Conservation (phyloP, 768 basidiomycete species). For the Tulasnella sp. region DNA sequence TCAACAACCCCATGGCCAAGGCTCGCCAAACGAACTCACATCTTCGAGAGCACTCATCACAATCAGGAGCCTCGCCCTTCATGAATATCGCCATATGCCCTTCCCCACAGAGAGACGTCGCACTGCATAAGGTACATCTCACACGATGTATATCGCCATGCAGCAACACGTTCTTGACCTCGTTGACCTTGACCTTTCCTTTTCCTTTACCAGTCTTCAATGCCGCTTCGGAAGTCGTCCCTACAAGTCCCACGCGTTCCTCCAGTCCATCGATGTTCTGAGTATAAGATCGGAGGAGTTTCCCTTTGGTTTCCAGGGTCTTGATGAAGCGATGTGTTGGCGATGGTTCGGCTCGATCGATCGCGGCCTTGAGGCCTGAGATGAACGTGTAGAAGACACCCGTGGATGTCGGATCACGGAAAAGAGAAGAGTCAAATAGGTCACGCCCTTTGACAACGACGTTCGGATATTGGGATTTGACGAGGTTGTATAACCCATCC, state of each 20-base stretch:
- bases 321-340: constrained; percentile 84
- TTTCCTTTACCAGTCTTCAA: constrained; percentile 29
- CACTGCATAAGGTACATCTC: constrained; percentile 75
- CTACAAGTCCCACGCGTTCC: constrained; percentile 61
- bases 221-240: constrained; percentile 27
- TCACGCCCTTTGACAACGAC: constrained; percentile 85
- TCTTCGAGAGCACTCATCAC: constrained; percentile 72
- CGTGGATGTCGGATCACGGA: constrained; percentile 75
- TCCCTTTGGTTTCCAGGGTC: constrained; percentile 70
- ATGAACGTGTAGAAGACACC: constrained; percentile 93
- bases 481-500: constrained; percentile 82
- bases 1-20: background rate
- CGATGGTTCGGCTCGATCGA: constrained; percentile 70
- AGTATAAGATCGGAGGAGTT: constrained; percentile 82
- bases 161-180: constrained; percentile 81
- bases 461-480: constrained; percentile 75
- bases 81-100: constrained; percentile 55
- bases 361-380: constrained; percentile 73
- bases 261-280: constrained; percentile 98
- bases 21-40: constrained; percentile 42
- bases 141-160: constrained; percentile 93
- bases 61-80: constrained; percentile 65
- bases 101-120: constrained; percentile 57
- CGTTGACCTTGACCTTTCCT: constrained; percentile 51
- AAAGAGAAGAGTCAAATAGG: constrained; percentile 87